Evolutionary conservation across 805 yeast genomes (phyloP), one percentile per base, ranked within the genome.

Genomic region (Hanseniaspora lachancei): DNA sequence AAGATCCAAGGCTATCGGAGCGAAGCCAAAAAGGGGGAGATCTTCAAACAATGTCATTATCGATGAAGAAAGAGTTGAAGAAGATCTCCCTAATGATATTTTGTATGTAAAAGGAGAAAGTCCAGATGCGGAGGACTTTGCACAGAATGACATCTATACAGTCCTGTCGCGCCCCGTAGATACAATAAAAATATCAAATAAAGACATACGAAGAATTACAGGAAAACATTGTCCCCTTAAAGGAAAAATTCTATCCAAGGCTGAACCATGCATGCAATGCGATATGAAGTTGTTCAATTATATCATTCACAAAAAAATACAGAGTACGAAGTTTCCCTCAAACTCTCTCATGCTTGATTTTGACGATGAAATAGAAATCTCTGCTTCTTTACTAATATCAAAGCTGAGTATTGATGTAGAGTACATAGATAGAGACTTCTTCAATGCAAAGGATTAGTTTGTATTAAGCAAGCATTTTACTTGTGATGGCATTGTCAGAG

Each of bases 261-360:
- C 20, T 9, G 35, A 49, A 8, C 34, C 42, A 23, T 49, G 54
- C 18, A 23, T 44, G 43, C 20, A 42, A 15, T 50, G 54, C 34
- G 48, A 50, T 24, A 50, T 50, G 24, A 50, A 50, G 43, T 15
- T 50, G 12, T 41, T 42, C 36, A 50, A 50, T 23, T 50, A 50
- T 42, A 50, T 50, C 9, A 23, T 35, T 34, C 54, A 50, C 8
- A 50, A 50, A 35, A 42, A 24, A 29, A 50, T 50, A 20, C 21
- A 34, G 24, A 23, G 35, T 21, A 43, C 21, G 16, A 43, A 27
- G 6, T n/a, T 16, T n/a, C n/a, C 15, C n/a, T 2, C 12, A 10
- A n/a, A 16, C n/a, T 13, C 21, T 8, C n/a, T 29, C 21, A 43
- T n/a, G 35, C 34, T 27, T 43, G 23, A 43, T n/a, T 43, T 29